Conservation (phyloP, 345 rosid species). For the Salix exigua region DNA sequence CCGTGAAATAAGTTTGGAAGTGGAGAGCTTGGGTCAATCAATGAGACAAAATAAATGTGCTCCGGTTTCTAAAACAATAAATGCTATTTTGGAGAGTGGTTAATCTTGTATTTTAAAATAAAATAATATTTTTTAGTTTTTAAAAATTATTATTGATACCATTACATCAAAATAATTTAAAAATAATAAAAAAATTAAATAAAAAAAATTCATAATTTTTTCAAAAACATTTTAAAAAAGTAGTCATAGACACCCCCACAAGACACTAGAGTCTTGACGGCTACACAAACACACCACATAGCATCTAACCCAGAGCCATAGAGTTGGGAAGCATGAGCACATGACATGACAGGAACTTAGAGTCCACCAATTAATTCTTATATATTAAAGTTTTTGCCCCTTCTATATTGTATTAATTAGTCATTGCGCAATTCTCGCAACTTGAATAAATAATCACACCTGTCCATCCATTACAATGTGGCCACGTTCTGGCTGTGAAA, state of each 20-base stretch:
- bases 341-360: conserved; percentile 17
- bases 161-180: too few relatives aligned
- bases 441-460: not conserved
- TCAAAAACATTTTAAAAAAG: too few relatives aligned
- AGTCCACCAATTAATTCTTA: not conserved
- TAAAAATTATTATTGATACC: too few relatives aligned
- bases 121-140: too few relatives aligned
- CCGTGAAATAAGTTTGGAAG: conserved; percentile 25
- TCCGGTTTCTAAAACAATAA: conserved; percentile 19
- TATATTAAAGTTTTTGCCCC: not conserved
- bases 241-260: not conserved
- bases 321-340: conserved; percentile 22
- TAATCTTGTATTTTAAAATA: too few relatives aligned
- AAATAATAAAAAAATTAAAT: too few relatives aligned
- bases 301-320: conserved; percentile 21
- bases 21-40: conserved; percentile 29
- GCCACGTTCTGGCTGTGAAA: not conserved
- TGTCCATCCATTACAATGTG: not conserved
- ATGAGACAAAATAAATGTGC: conserved; percentile 44
- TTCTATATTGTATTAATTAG: not conserved
- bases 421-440: not conserved
- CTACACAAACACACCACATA: conserved; percentile 25
- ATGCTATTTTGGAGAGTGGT: too few relatives aligned
- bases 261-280: conserved; percentile 26
- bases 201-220: too few relatives aligned